phyloP scores from a whole-genome alignment of 352 stramenopile genomes.

The Globisporangium lucens region DNA sequence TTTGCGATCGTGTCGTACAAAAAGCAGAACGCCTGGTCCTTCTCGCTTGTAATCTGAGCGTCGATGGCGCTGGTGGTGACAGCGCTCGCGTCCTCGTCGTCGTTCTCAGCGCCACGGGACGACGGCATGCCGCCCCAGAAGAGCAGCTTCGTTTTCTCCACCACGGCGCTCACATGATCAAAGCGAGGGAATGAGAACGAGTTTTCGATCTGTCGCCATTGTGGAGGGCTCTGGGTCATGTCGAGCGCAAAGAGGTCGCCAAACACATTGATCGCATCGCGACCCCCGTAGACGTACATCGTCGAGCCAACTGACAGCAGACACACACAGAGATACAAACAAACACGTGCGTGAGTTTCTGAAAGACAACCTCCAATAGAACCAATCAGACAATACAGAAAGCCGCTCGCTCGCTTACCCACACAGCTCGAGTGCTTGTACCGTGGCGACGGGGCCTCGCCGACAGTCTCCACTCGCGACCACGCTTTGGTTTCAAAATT shows the following conservation, averaged over 20 bases:
- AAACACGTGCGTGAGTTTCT: neutral
- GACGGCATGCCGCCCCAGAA: slow-evolving; percentile 64
- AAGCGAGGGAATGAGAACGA: slow-evolving; percentile 30
- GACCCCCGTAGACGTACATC: slow-evolving; percentile 73
- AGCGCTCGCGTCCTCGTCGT: slow-evolving; percentile 8
- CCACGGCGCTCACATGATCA: slow-evolving; percentile 56
- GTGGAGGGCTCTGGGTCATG: slow-evolving; percentile 25
- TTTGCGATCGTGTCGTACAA: slow-evolving; percentile 55
- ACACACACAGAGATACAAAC: slow-evolving; percentile 1
- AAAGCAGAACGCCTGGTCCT: slow-evolving; percentile 18
- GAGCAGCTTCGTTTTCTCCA: slow-evolving; percentile 45
- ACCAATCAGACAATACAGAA: neutral
- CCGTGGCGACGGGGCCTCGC: slow-evolving; percentile 42
- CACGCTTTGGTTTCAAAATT: slow-evolving; percentile 46
- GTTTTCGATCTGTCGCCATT: slow-evolving; percentile 53
- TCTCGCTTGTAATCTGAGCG: slow-evolving; percentile 9
- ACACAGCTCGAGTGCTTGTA: slow-evolving; percentile 74
- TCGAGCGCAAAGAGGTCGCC: slow-evolving; percentile 69
- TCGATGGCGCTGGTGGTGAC: neutral
- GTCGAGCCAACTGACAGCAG: slow-evolving; percentile 46
- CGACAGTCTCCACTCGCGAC: slow-evolving; percentile 29
- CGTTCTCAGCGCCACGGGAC: slow-evolving; percentile 26
- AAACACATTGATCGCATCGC: slow-evolving; percentile 64
- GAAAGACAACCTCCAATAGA: neutral
- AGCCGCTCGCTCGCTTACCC: slow-evolving; percentile 27